These are phyloP conservation scores for Neopestalotiopsis sp. DNA, from an alignment of 2,329 filamentous ascomycete genomes.

Conservation along the genomic window DNA sequence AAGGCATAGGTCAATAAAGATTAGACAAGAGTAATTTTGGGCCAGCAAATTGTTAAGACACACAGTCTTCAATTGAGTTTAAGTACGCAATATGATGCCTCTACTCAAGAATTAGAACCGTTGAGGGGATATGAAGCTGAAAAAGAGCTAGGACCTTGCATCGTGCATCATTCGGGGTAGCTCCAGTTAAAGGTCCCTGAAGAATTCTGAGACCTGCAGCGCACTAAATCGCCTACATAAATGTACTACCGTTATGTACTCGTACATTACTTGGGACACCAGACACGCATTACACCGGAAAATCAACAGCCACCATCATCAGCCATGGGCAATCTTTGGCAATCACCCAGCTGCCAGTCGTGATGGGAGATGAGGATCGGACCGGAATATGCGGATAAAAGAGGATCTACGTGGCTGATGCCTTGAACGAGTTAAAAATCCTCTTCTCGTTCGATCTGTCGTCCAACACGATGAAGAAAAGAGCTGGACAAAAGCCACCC, in stretches of 20 bases:
- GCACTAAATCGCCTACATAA: not conserved
- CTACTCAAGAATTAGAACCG: no score
- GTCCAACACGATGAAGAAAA: not conserved
- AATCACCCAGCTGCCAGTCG: not conserved
- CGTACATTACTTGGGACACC: not conserved
- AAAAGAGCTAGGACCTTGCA: not conserved
- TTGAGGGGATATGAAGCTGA: no score
- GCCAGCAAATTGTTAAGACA: no score
- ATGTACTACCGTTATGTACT: not conserved
- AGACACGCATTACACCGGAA: not conserved
- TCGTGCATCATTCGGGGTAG: not conserved
- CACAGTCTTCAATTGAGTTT: no score
- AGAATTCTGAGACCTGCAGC: constrained; percentile 7
- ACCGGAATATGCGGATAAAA: constrained; percentile 1
- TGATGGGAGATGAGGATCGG: not conserved
- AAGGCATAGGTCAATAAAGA: no score
- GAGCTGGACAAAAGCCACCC: not conserved
- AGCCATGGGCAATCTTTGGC: not conserved
- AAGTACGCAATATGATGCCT: no score
- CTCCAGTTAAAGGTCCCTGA: not conserved
- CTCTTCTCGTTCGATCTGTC: not conserved
- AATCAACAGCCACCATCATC: not conserved
- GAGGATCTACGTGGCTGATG: not conserved
- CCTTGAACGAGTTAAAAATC: not conserved
- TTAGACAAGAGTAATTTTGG: no score